A percentile compares a stretch with the other conserved stretches of the same genome.
Evolutionary conservation across 2,329 filamentous ascomycete species (phyloP).

Genomic region (Cordyceps javanica): DNA sequence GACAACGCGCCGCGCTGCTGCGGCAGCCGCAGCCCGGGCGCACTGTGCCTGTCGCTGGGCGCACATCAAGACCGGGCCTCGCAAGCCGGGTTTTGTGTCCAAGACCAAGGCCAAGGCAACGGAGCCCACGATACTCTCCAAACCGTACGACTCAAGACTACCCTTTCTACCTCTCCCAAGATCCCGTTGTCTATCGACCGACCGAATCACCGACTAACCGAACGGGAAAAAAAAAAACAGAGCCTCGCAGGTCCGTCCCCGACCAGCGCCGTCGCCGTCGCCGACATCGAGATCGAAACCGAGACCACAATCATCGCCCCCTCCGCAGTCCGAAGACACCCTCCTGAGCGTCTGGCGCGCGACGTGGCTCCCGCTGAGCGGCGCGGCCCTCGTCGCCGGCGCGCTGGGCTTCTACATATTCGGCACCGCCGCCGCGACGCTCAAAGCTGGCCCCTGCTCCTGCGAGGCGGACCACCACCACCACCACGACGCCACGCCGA

Average conservation of each 20-base stretch:
- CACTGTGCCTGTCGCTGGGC: conserved; percentile 24
- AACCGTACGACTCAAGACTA: conserved; percentile 24
- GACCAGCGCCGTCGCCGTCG: not conserved
- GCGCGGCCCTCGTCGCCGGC: conserved; percentile 38
- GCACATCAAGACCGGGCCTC: conserved; percentile 3
- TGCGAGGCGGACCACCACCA: conserved; percentile 18
- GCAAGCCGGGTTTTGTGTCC: conserved; percentile 17
- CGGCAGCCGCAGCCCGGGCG: conserved; percentile 14
- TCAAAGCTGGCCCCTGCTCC: conserved; percentile 22
- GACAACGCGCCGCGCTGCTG: conserved; percentile 23
- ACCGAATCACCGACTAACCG: too few relatives aligned
- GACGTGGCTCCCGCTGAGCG: conserved; percentile 40
- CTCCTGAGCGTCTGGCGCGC: conserved; percentile 30
- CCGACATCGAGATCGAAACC: conserved; percentile 8
- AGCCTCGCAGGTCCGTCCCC: not conserved
- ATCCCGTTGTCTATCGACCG: too few relatives aligned
- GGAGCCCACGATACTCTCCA: conserved; percentile 21
- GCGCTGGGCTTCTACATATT: conserved; percentile 43
- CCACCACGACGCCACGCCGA: conserved; percentile 30
- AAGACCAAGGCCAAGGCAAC: conserved; percentile 18
- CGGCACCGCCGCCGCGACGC: conserved; percentile 30
- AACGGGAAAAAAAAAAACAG: too few relatives aligned
- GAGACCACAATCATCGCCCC: conserved; percentile 19
- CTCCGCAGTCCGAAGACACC: conserved; percentile 24
- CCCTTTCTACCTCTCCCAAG: not conserved